Percentiles rank a stretch among this genome's conserved stretches.
Evolutionary conservation across 2,329 filamentous ascomycete species (phyloP).

Genomic region (Colletotrichum neosansevieriae): DNA sequence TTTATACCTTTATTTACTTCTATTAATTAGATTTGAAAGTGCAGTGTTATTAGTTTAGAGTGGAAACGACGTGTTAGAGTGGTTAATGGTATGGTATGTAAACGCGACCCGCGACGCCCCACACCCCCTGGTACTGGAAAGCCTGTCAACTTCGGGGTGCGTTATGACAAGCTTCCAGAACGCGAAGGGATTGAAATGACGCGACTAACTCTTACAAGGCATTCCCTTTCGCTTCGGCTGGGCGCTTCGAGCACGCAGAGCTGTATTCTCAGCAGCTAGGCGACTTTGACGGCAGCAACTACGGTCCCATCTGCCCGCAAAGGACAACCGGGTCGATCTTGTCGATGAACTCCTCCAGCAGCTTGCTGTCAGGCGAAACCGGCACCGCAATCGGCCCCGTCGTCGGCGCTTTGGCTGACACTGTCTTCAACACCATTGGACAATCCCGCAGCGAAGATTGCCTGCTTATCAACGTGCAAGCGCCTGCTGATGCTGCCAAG

Average conservation of each 20-base stretch:
- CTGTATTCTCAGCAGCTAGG: constrained; percentile 23
- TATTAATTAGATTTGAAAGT: too few species aligned
- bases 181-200: too few species aligned
- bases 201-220: too few species aligned
- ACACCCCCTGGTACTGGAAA: too few species aligned
- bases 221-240: constrained; percentile 27
- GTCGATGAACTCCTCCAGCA: constrained; percentile 21
- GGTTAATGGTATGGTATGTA: too few species aligned
- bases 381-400: constrained; percentile 20
- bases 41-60: too few species aligned
- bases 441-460: constrained; percentile 59
- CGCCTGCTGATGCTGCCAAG: constrained; percentile 56
- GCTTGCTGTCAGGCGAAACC: constrained; percentile 10
- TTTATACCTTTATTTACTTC: too few species aligned
- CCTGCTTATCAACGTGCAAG: constrained; percentile 60
- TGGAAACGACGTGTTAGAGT: too few species aligned
- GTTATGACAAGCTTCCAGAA: too few species aligned
- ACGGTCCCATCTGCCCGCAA: constrained; percentile 27
- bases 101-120: too few species aligned
- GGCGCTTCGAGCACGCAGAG: constrained; percentile 25
- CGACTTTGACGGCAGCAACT: constrained; percentile 19
- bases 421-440: constrained; percentile 20
- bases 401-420: constrained; percentile 18
- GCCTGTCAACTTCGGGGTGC: too few species aligned
- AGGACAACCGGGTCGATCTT: constrained; percentile 17